Base-by-base conservation (phyloP, 768 basidiomycete species). In the Tylopilus felleus region DNA sequence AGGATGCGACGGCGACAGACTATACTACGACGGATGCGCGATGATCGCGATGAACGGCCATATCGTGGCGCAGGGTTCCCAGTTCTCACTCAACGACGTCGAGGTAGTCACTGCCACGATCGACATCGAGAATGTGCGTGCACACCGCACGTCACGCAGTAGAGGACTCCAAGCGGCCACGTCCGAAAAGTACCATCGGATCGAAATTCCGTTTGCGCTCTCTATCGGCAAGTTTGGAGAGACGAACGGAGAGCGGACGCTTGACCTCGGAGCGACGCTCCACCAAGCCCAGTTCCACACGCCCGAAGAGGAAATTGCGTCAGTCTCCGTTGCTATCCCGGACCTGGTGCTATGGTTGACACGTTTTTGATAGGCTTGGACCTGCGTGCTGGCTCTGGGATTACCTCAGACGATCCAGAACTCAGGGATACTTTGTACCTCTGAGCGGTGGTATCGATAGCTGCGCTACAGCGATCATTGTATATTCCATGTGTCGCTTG, bases 361-460 rank as follows among this genome's bases (percentile, higher is more conserved):
- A 45, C n/a, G 19, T 1, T 25, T 31, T 40, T 17, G 6, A 25
- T 57, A 98, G 96, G 3, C 75, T 98, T 3, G 97, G 97, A 5
- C 97, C 97, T 8, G 97, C 96, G 16, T 98, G 97, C 66, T 99
- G 97, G 97, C 77, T 99, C n/a, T 99, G 97, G 97, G 97, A 99
- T 68, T 99, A 98, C 65, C 83, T 99, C 28, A 81, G 97, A 35
- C 84, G 97, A 41, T 98, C 96, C 6, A 79, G 91, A 9, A 93
- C 88, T 0, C 90, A 93, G 59, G 97, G 97, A 3, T 98, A 95
- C 73, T 98, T 98, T 64, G 73, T 98, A 21, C 96, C 97, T 1
- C 78, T 99, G 14, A 94, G 92, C 52, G 96, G 97, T 9, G 97
- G 97, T 16, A 93, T 99, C 52, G 97, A 99, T 69, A 94, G 92